Evolutionary conservation across 2,329 filamentous ascomycete species (phyloP).

Genomic region (Bipolaris bicolor): DNA sequence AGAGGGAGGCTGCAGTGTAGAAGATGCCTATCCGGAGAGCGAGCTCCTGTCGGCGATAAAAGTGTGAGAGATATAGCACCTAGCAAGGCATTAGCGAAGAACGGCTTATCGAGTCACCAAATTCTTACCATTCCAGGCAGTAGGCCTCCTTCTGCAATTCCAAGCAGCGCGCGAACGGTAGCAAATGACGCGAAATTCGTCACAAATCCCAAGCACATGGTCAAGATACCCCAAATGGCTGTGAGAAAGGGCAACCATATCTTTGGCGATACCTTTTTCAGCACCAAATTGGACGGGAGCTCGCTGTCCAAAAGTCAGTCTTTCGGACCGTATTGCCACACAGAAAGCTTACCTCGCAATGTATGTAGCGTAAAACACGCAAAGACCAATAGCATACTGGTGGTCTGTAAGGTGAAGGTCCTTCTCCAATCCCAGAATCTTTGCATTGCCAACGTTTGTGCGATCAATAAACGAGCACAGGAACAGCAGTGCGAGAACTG

Average conservation of each 20-base stretch:
- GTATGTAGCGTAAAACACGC: conserved; percentile 70
- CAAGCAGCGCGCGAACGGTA: conserved; percentile 66
- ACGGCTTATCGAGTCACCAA: background rate
- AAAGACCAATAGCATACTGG: conserved; percentile 69
- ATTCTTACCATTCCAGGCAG: conserved; percentile 66
- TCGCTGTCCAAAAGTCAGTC: conserved; percentile 54
- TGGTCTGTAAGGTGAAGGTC: conserved; percentile 62
- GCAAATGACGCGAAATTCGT: conserved; percentile 63
- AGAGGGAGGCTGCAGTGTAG: conserved; percentile 70
- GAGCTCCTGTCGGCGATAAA: conserved; percentile 66
- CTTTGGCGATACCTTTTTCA: conserved; percentile 66
- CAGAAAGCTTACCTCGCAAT: conserved; percentile 58
- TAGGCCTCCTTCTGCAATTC: conserved; percentile 68
- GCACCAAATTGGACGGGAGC: conserved; percentile 67
- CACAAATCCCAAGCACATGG: conserved; percentile 64
- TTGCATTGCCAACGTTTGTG: conserved; percentile 76
- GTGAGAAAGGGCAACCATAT: conserved; percentile 67
- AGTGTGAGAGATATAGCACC: conserved; percentile 65
- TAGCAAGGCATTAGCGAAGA: conserved; percentile 7
- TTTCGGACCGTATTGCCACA: background rate
- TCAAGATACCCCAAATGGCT: conserved; percentile 63
- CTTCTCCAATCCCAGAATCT: conserved; percentile 66
- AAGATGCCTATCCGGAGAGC: conserved; percentile 70
- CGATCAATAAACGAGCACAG: conserved; percentile 70
- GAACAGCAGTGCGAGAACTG: conserved; percentile 68